A percentile compares a stretch with the other conserved stretches of the same genome.
Evolutionary conservation across 768 basidiomycete genomes (phyloP).

Genomic region (Chlorophyllum brunneum): DNA sequence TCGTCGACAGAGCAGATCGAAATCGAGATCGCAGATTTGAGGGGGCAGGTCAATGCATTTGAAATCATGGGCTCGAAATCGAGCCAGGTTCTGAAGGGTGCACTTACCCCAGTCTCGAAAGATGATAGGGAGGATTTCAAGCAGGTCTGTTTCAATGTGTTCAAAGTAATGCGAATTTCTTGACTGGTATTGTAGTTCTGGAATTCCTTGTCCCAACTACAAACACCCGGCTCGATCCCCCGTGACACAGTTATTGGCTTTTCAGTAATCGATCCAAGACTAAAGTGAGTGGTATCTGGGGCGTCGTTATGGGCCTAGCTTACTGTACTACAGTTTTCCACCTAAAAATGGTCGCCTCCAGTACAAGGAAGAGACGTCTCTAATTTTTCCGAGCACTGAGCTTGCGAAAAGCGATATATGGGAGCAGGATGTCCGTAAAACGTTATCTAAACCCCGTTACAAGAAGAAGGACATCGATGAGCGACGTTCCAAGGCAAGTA

Average conservation of each 20-base stretch:
- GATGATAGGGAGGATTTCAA: constrained; percentile 54
- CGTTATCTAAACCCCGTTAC: constrained; percentile 58
- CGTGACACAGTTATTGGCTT: constrained; percentile 77
- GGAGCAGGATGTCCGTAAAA: constrained; percentile 53
- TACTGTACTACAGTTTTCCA: constrained; percentile 58
- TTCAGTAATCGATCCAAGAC: constrained; percentile 79
- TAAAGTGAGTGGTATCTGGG: constrained; percentile 51
- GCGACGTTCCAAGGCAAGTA: constrained; percentile 66
- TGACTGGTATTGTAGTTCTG: constrained; percentile 51
- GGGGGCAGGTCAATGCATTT: constrained; percentile 71
- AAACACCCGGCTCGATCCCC: constrained; percentile 64
- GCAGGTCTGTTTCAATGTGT: constrained; percentile 41
- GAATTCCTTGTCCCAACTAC: constrained; percentile 54
- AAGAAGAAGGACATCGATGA: constrained; percentile 85
- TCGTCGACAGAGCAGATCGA: constrained; percentile 24
- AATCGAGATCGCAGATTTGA: constrained; percentile 68
- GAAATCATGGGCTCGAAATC: constrained; percentile 89
- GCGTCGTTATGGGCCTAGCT: background rate
- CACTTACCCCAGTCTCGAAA: constrained; percentile 44
- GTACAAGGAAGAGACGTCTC: constrained; percentile 26
- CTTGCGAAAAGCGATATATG: constrained; percentile 73
- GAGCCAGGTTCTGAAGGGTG: constrained; percentile 68
- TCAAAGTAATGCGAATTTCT: background rate
- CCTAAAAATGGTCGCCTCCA: constrained; percentile 62
- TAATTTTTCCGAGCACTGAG: constrained; percentile 49